A percentile compares a stretch with the other conserved stretches of the same genome.
Evolutionary conservation across 768 basidiomycete genomes (phyloP).

Genomic region (Cyclocybe aegerita): DNA sequence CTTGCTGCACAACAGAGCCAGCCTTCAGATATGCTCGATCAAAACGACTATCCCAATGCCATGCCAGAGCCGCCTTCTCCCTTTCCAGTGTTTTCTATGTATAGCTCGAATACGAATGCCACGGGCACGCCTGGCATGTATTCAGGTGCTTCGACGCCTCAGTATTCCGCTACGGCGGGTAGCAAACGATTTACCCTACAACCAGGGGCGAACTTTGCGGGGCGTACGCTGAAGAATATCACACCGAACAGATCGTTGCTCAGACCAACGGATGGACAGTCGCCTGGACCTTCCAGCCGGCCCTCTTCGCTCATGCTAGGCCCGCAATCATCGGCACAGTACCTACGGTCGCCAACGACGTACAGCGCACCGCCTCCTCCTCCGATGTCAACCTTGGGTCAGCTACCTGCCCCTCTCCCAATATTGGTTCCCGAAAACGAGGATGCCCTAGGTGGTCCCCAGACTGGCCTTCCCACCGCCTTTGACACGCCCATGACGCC

Average conservation of each 20-base stretch:
- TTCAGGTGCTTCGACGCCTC: constrained; percentile 22
- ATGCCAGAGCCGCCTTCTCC: constrained; percentile 81
- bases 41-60: constrained; percentile 38
- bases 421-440: constrained; percentile 12
- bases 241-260: constrained; percentile 19
- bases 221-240: constrained; percentile 19
- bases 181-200: constrained; percentile 43
- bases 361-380: constrained; percentile 47
- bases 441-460: constrained; percentile 9
- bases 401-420: constrained; percentile 14
- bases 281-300: constrained; percentile 26
- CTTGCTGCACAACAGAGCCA: constrained; percentile 44
- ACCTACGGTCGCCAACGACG: constrained; percentile 52
- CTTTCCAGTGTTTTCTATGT: constrained; percentile 52
- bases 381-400: constrained; percentile 15
- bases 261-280: constrained; percentile 12
- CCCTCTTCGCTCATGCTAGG: constrained; percentile 31
- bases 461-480: not conserved
- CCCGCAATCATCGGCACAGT: constrained; percentile 28
- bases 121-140: constrained; percentile 16
- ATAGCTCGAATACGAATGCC: constrained; percentile 8
- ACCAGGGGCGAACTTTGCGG: constrained; percentile 24
- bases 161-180: constrained; percentile 48
- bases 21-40: constrained; percentile 29
- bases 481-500: constrained; percentile 55